These are phyloP conservation scores for Paspalum vaginatum DNA, from an alignment of 176 grass and related monocot species.

Conservation along the genomic window DNA sequence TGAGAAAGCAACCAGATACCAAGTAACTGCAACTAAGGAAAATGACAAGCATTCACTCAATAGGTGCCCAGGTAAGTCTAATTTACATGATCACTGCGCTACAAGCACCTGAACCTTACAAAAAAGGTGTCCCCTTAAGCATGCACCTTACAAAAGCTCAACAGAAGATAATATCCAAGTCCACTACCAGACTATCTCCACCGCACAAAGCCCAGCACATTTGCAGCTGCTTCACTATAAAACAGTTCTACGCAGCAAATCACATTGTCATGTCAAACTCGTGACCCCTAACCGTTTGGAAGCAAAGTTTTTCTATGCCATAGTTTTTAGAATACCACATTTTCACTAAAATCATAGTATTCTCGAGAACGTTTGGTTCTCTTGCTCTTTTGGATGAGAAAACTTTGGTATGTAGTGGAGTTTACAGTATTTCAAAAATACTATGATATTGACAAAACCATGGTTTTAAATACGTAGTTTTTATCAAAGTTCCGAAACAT, in stretches of 20 bases:
- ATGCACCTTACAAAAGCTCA: constrained; percentile 47
- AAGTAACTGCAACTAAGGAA: background rate
- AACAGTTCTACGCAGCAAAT: constrained; percentile 9
- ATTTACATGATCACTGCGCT: background rate
- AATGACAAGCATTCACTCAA: background rate
- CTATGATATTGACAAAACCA: no score
- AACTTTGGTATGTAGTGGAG: no score
- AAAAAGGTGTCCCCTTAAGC: background rate
- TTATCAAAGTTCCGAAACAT: no score
- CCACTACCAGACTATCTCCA: background rate
- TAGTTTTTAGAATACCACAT: no score
- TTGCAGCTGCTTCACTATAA: constrained; percentile 16
- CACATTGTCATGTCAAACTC: no score
- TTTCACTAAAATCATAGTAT: no score
- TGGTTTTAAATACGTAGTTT: no score
- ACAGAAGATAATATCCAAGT: constrained; percentile 13
- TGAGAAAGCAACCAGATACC: background rate
- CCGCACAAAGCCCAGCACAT: background rate
- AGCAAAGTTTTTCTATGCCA: no score
- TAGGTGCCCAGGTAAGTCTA: background rate
- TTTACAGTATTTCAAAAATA: no score
- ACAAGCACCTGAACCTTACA: background rate
- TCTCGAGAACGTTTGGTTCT: no score
- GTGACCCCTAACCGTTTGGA: no score
- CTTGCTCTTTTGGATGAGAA: no score